Base-by-base conservation (phyloP, 768 basidiomycete species). In the Russula sp. region DNA sequence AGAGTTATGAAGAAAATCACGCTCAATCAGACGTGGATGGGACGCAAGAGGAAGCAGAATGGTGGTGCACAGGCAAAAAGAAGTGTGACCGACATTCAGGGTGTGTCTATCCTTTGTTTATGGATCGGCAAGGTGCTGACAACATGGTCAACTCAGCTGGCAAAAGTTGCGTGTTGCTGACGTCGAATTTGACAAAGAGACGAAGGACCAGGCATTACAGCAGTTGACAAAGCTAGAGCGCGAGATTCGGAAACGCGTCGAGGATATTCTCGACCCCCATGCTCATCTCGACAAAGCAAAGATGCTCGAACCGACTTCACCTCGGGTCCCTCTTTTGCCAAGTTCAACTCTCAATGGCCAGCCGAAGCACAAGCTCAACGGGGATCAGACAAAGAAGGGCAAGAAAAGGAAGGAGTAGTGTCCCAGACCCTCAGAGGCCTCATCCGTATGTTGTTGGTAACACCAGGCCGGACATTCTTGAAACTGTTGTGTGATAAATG, bases 51-150 rank as follows among this genome's bases (percentile, higher is more conserved):
- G 75, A 74, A 30, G 77, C 75, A 18, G 86, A 86, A 49, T 91
- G 88, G 88, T 92, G 90, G 90, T 93, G 92, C 74, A 78, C 80
- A 38, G 88, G 85, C 40, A 84, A 86, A 73, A 83, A 83, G 70
- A 83, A 84, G 53, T 94, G 92, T 65, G 87, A 88, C 46, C 84
- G 92, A 26, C 92, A 94, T 74, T 79, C 80, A 61, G 89, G 90
- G 88, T 90, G 74, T 65, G 80, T 72, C 20, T 40, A 44, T 44
- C 22, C 26, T 28, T 13, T 46, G 22, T 40, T 54, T 2, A 18
- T n/a, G 26, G 11, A 14, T 9, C 24, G 30, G 22, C 44, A 55
- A 22, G 28, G 26, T 57, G 65, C 55, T 67, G 46, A 63, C 67
- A 58, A 64, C 65, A 44, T 61, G 57, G 34, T 62, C 53, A 9